Percentiles rank a stretch among this genome's conserved stretches.
Evolutionary conservation across 805 yeast genomes (phyloP).

Genomic region (Nakazawaea ambrosiae): DNA sequence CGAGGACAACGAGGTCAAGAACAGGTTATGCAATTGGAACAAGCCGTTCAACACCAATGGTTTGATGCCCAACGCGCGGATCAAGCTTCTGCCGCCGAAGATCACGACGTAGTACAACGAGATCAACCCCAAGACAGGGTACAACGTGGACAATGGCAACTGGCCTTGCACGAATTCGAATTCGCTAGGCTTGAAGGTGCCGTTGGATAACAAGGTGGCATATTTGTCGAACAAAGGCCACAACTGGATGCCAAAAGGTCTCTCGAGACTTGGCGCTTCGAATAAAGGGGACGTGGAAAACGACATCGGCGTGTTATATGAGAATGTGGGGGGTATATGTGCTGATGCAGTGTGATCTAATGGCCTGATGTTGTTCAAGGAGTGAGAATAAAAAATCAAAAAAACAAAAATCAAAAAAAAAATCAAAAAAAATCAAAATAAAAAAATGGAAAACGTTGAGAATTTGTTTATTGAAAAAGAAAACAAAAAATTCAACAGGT

Average conservation of each 20-base stretch:
- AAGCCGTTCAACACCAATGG: slow-evolving; percentile 69
- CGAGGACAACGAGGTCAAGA: slow-evolving; percentile 64
- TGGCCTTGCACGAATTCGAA: slow-evolving; percentile 62
- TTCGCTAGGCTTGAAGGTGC: slow-evolving; percentile 50
- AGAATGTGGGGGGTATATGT: too few species aligned
- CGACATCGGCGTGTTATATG: slow-evolving; percentile 1
- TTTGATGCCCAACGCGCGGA: slow-evolving; percentile 41
- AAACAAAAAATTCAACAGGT: too few species aligned
- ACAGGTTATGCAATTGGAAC: slow-evolving; percentile 81
- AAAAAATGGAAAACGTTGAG: too few species aligned
- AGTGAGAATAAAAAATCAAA: neutral
- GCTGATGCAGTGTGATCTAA: neutral
- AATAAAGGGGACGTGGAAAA: too few species aligned
- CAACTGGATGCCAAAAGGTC: slow-evolving; percentile 51
- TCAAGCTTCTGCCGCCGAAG: slow-evolving; percentile 74
- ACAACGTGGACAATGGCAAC: slow-evolving; percentile 62
- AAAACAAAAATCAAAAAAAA: neutral
- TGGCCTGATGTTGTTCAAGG: too few species aligned
- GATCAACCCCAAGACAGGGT: slow-evolving; percentile 45
- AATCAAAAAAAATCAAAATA: too few species aligned
- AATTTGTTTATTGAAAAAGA: too few species aligned
- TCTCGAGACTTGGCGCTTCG: slow-evolving; percentile 26
- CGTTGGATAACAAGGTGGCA: slow-evolving; percentile 35
- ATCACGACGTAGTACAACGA: slow-evolving; percentile 69
- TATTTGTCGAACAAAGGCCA: slow-evolving; percentile 61